Conservation (phyloP, 768 basidiomycete species). For the Sporobolomyces phaffii region DNA sequence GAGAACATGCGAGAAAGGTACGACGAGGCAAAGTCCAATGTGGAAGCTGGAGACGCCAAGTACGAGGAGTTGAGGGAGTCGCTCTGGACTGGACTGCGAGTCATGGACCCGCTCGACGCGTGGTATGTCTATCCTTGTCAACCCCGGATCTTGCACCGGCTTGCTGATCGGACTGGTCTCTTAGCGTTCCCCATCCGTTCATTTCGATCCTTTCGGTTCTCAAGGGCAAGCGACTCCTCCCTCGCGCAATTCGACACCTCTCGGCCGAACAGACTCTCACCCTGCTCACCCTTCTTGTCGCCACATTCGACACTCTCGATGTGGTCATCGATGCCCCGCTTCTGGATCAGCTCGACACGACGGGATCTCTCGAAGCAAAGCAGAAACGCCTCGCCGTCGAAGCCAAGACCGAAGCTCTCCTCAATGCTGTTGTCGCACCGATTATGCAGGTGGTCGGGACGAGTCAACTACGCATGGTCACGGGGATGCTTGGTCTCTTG, state of each 20-base stretch:
- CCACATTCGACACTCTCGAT: slow-evolving; percentile 89
- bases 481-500: slow-evolving; percentile 75
- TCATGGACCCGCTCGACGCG: slow-evolving; percentile 88
- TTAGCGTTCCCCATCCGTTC: slow-evolving; percentile 92
- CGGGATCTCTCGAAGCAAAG: slow-evolving; percentile 55
- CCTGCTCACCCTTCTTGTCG: slow-evolving; percentile 80
- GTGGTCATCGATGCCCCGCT: slow-evolving; percentile 72
- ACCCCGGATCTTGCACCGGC: too few relatives aligned
- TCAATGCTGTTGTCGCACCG: slow-evolving; percentile 76
- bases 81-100: slow-evolving; percentile 72
- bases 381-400: slow-evolving; percentile 58
- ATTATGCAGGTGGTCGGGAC: slow-evolving; percentile 74
- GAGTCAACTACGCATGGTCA: slow-evolving; percentile 72
- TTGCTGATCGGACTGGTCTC: not conserved
- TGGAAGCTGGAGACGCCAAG: slow-evolving; percentile 21
- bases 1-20: slow-evolving; percentile 39
- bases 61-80: slow-evolving; percentile 54
- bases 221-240: slow-evolving; percentile 89
- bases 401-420: slow-evolving; percentile 81
- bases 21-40: slow-evolving; percentile 54
- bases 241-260: slow-evolving; percentile 79
- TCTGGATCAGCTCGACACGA: slow-evolving; percentile 71
- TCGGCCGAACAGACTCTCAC: slow-evolving; percentile 72
- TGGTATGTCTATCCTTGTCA: slow-evolving; percentile 59
- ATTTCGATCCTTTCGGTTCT: slow-evolving; percentile 77